These are phyloP conservation scores for Citrus sinensis DNA, from an alignment of 345 rosid species.

Conservation along the genomic window DNA sequence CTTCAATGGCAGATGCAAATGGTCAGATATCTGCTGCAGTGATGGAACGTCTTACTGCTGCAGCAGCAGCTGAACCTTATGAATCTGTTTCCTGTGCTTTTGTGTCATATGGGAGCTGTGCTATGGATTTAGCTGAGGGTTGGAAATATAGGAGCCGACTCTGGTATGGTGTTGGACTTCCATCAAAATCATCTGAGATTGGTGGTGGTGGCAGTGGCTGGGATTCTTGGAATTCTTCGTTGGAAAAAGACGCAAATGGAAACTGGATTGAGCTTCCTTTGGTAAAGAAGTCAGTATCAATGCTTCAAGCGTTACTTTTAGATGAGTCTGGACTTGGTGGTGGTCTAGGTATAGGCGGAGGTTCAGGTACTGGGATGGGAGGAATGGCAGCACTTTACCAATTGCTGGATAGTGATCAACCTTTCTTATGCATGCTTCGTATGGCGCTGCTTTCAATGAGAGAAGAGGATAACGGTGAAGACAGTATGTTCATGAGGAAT, in stretches of 20 bases:
- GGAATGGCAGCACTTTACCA: slow-evolving; percentile 98
- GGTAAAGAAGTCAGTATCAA: slow-evolving; percentile 88
- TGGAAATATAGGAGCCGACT: slow-evolving; percentile 97
- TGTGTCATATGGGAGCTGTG: slow-evolving; percentile 97
- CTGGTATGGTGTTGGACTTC: slow-evolving; percentile 93
- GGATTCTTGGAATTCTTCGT: slow-evolving; percentile 78
- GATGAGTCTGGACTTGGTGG: slow-evolving; percentile 99
- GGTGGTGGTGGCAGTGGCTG: slow-evolving; percentile 97
- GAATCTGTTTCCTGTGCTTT: slow-evolving; percentile 96
- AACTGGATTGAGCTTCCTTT: slow-evolving; percentile 95
- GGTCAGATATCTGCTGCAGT: slow-evolving; percentile 86
- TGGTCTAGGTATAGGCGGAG: slow-evolving; percentile 99
- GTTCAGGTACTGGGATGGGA: slow-evolving; percentile 99
- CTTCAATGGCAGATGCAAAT: slow-evolving; percentile 98
- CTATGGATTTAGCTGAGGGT: slow-evolving; percentile 88
- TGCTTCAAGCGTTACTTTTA: slow-evolving; percentile 95
- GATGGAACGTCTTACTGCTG: slow-evolving; percentile 97
- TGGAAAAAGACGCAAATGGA: slow-evolving; percentile 92
- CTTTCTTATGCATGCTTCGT: slow-evolving; percentile 98
- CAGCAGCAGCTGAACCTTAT: slow-evolving; percentile 96
- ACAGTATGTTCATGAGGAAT: slow-evolving; percentile 64
- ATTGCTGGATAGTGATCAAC: slow-evolving; percentile 96
- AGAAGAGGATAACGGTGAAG: slow-evolving; percentile 87
- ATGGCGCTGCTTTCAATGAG: slow-evolving; percentile 98
- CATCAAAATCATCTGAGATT: slow-evolving; percentile 56